These are phyloP conservation scores for Chlamydomonas asymmetrica DNA, from an alignment of 139 green algal species.

Conservation along the genomic window DNA sequence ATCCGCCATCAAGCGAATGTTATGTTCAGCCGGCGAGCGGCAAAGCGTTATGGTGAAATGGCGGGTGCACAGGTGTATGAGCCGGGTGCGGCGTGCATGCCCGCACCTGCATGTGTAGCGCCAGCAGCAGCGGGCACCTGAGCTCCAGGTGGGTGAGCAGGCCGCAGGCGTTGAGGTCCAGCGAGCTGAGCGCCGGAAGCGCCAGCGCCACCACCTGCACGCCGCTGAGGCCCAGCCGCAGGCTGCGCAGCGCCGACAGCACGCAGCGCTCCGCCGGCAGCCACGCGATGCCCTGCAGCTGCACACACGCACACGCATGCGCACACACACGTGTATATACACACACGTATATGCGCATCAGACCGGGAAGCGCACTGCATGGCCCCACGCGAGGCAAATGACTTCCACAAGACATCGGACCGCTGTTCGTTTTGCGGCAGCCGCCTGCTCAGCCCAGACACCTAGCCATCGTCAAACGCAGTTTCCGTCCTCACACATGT, in stretches of 20 bases:
- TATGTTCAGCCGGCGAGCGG: not conserved
- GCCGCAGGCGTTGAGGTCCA: conserved; percentile 58
- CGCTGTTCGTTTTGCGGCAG: not conserved
- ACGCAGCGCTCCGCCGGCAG: conserved; percentile 10
- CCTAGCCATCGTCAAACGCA: no score
- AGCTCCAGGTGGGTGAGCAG: conserved; percentile 54
- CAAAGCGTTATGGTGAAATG: not conserved
- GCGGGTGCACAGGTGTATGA: conserved; percentile 3
- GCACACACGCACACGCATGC: no score
- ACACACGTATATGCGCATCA: no score
- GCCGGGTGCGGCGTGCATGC: conserved; percentile 34
- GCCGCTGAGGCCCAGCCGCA: conserved; percentile 44
- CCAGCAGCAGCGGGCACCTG: conserved; percentile 49
- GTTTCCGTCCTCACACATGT: no score
- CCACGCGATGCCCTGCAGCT: not conserved
- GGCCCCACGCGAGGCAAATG: no score
- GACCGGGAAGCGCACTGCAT: no score
- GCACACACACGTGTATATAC: no score
- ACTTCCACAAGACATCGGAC: not conserved
- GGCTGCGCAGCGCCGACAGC: conserved; percentile 26
- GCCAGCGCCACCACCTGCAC: conserved; percentile 48
- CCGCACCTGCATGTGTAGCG: conserved; percentile 35
- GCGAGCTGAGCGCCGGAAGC: conserved; percentile 41
- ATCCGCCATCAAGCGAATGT: no score
- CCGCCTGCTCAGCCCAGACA: not conserved